Percentiles rank a stretch among this genome's conserved stretches.
Evolutionary conservation across 75 land plant species (phyloP).

Genomic region (Sequoia sempervirens): DNA sequence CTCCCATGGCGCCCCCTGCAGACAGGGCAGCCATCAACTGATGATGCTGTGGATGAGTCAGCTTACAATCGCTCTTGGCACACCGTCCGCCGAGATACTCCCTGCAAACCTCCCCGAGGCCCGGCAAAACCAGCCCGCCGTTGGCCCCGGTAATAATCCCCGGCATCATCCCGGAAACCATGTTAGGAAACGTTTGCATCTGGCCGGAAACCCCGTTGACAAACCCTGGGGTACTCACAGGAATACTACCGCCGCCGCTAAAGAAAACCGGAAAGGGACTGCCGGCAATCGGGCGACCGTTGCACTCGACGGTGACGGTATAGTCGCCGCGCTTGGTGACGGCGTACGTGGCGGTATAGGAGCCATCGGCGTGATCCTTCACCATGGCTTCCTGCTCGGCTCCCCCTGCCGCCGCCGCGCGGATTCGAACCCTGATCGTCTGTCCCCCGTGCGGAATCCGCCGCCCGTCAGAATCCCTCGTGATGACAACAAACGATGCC

Average conservation of each 20-base stretch:
- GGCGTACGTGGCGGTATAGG: conserved; percentile 37
- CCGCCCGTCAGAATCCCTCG: conserved; percentile 29
- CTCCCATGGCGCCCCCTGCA: conserved; percentile 36
- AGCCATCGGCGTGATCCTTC: conserved; percentile 32
- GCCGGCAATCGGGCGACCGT: conserved; percentile 19
- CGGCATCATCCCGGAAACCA: conserved; percentile 31
- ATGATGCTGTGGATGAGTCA: conserved; percentile 26
- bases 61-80: conserved; percentile 19
- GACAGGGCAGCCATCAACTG: conserved; percentile 37
- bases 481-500: conserved; percentile 36
- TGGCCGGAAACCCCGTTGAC: conserved; percentile 6
- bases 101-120: conserved; percentile 34
- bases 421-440: conserved; percentile 30
- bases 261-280: conserved; percentile 44
- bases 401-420: conserved; percentile 22
- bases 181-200: conserved; percentile 59
- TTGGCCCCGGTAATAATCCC: conserved; percentile 26
- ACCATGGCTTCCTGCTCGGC: conserved; percentile 32
- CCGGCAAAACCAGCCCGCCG: conserved; percentile 26
- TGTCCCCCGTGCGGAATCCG: conserved; percentile 21
- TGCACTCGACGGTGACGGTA: conserved; percentile 32
- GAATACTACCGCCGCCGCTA: conserved; percentile 20
- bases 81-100: conserved; percentile 27
- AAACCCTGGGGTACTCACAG: background rate
- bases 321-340: conserved; percentile 40